Percentiles rank a stretch among this genome's conserved stretches.
Conservation (phyloP, 129 eudicot species). For the Pittosporum tobira region DNA sequence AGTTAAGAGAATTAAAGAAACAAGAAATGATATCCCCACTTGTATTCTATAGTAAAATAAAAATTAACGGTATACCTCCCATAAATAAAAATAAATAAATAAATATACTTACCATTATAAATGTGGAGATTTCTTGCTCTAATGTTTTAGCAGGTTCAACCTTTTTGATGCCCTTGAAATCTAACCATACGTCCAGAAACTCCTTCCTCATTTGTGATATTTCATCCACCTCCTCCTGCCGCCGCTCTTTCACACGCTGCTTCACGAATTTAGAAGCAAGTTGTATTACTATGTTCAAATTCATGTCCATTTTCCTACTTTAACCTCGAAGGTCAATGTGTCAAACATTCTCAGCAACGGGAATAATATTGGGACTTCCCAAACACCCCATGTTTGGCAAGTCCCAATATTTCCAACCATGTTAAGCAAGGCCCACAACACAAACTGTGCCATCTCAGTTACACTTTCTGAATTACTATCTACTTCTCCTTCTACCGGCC, state of each 20-base stretch:
- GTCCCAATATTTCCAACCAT: conserved; percentile 18
- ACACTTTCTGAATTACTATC: not conserved
- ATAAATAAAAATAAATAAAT: no score
- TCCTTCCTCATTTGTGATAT: conserved; percentile 1
- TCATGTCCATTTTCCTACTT: conserved; percentile 1
- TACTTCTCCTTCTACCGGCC: conserved; percentile 17
- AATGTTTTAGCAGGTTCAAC: no score
- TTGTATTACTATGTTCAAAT: conserved; percentile 11
- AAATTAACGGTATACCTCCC: no score
- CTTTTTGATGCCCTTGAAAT: not conserved
- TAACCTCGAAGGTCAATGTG: conserved; percentile 16
- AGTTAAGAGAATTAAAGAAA: not conserved
- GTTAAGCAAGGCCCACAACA: conserved; percentile 17
- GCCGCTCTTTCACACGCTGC: conserved; percentile 5
- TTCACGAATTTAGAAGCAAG: conserved; percentile 12
- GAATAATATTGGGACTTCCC: conserved; percentile 22
- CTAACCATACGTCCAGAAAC: not conserved
- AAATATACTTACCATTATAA: no score
- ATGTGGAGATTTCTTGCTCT: no score
- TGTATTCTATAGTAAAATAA: no score
- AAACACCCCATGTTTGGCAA: conserved; percentile 9
- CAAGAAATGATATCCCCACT: no score
- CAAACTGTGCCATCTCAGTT: conserved; percentile 16
- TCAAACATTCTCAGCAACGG: conserved; percentile 21
- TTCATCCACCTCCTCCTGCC: no score